Evolutionary conservation across 345 rosid genomes (phyloP).

Genomic region (Erysimum cheiranthoides): DNA sequence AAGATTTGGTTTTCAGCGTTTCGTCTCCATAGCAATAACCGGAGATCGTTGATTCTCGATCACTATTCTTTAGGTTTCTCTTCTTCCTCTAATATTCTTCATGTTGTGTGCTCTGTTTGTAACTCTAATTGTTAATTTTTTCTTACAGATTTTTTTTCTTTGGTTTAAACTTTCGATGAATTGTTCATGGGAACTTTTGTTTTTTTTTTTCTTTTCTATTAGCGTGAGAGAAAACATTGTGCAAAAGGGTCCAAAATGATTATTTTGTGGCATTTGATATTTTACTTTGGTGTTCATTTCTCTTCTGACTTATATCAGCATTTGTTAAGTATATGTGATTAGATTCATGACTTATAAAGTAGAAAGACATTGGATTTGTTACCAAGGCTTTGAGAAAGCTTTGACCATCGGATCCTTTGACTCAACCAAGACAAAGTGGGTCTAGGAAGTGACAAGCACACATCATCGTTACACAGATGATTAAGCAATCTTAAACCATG

Average conservation of each 20-base stretch:
- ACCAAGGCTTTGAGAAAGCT: not conserved
- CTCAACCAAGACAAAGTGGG: constrained; percentile 1
- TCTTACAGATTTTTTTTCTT: constrained; percentile 14
- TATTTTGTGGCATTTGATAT: constrained; percentile 26
- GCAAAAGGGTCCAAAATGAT: constrained; percentile 30
- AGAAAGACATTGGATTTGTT: not conserved
- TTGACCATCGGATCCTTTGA: not conserved
- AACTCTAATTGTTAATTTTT: constrained; percentile 43
- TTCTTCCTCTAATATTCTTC: constrained; percentile 22
- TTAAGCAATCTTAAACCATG: constrained; percentile 28
- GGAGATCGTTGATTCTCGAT: constrained; percentile 48
- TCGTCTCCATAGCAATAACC: constrained; percentile 42
- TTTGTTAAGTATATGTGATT: not conserved
- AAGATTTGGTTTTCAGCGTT: constrained; percentile 35
- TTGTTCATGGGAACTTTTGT: constrained; percentile 36
- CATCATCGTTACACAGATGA: not conserved
- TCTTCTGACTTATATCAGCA: not conserved
- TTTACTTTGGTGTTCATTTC: not conserved
- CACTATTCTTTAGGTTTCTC: constrained; percentile 42
- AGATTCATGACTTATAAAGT: not conserved
- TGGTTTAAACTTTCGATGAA: constrained; percentile 24
- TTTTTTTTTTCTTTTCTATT: constrained; percentile 24
- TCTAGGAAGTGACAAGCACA: constrained; percentile 22
- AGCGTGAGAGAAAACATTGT: constrained; percentile 41
- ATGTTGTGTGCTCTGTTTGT: constrained; percentile 50